phyloP scores from a whole-genome alignment of 176 grass and related monocot species.

The Poa pratensis region DNA sequence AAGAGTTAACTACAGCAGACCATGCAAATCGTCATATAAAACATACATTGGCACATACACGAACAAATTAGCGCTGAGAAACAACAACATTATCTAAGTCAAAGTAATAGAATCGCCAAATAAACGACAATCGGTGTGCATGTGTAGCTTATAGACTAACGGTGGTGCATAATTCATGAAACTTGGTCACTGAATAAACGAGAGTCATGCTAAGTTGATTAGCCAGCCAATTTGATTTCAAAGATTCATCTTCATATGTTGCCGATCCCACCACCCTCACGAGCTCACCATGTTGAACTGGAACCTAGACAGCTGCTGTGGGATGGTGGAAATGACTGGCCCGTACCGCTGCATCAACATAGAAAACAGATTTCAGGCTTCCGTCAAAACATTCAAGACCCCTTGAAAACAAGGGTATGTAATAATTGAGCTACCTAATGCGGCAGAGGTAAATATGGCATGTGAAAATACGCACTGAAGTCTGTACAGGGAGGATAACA shows the following conservation, averaged over 20 bases:
- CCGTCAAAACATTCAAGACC: background rate
- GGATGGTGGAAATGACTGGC: conserved; percentile 98
- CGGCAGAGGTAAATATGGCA: background rate
- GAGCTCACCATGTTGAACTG: conserved; percentile 98
- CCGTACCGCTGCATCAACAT: conserved; percentile 84
- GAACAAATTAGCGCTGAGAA: conserved; percentile 16
- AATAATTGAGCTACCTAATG: background rate
- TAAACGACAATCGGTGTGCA: conserved; percentile 21
- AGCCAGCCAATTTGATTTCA: conserved; percentile 16
- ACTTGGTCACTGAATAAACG: conserved; percentile 22
- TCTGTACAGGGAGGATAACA: background rate
- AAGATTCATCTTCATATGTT: conserved; percentile 17
- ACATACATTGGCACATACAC: conserved; percentile 30
- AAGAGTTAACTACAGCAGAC: background rate
- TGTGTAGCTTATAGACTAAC: conserved; percentile 21
- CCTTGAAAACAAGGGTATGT: background rate
- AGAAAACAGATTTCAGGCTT: conserved; percentile 16
- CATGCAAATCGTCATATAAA: background rate
- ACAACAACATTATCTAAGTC: conserved; percentile 27
- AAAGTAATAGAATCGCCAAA: conserved; percentile 29
- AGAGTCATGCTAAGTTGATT: conserved; percentile 39
- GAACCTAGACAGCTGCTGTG: conserved; percentile 94
- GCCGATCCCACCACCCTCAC: conserved; percentile 38
- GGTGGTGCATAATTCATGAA: conserved; percentile 30
- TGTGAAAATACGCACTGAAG: background rate